Evolutionary conservation across 345 rosid species (phyloP).

Genomic region (Euclidium syriacum): DNA sequence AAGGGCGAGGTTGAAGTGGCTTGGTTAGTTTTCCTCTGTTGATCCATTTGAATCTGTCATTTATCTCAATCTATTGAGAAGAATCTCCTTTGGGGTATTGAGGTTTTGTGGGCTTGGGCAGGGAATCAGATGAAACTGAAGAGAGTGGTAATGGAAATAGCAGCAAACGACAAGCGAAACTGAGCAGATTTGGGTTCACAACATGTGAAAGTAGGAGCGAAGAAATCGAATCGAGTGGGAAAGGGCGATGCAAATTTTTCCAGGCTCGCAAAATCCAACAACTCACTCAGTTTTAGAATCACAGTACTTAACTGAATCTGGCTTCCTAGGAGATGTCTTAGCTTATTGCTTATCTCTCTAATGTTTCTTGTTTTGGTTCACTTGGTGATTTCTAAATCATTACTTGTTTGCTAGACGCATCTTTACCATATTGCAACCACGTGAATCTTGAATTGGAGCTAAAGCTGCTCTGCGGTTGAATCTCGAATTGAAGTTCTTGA

Average conservation of each 20-base stretch:
- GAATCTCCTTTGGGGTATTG: background rate
- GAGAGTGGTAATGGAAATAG: conserved; percentile 45
- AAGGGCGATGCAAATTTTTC: conserved; percentile 86
- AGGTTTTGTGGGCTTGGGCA: conserved; percentile 26
- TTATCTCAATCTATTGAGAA: background rate
- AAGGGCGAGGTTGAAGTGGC: conserved; percentile 61
- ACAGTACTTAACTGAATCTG: background rate
- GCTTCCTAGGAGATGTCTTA: background rate
- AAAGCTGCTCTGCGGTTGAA: too few species aligned
- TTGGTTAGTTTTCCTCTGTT: conserved; percentile 44
- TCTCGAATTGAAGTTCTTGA: too few species aligned
- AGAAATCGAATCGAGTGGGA: conserved; percentile 76
- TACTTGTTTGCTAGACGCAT: too few species aligned
- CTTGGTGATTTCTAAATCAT: too few species aligned
- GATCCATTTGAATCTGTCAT: background rate
- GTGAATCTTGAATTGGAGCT: too few species aligned
- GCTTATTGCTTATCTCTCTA: background rate
- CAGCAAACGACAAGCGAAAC: conserved; percentile 64
- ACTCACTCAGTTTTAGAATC: conserved; percentile 57
- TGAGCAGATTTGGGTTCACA: conserved; percentile 61
- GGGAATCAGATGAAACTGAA: conserved; percentile 70
- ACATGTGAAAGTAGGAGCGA: conserved; percentile 60
- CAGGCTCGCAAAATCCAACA: conserved; percentile 75
- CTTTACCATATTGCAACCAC: too few species aligned
- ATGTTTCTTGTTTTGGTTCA: too few species aligned